These are phyloP conservation scores for Platismatia glauca DNA, from an alignment of 495 filamentous ascomycete species.

Conservation along the genomic window DNA sequence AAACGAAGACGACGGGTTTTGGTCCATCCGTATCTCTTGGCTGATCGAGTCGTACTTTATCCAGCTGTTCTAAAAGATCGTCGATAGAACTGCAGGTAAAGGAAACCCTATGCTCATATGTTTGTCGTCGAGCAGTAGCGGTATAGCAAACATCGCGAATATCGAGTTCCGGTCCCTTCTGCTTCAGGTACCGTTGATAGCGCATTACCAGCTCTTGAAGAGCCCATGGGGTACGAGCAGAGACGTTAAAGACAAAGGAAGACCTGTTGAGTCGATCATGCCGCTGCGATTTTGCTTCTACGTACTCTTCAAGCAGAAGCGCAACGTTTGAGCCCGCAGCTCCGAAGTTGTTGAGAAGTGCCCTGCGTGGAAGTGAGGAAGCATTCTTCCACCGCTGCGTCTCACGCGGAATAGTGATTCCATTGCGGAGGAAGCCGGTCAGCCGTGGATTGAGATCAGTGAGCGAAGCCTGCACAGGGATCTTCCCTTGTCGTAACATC, in stretches of 20 bases:
- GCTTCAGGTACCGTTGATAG: conserved; percentile 3
- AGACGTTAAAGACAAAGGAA: conserved; percentile 10
- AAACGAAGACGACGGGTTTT: conserved; percentile 17
- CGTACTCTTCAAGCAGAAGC: conserved; percentile 28
- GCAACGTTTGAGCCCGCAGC: conserved; percentile 32
- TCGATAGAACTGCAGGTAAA: conserved; percentile 1
- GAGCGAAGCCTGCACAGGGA: conserved; percentile 35
- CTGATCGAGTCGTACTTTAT: no score
- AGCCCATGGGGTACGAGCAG: conserved; percentile 17
- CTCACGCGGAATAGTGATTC: conserved; percentile 28
- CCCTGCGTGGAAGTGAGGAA: conserved; percentile 14
- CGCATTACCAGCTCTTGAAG: neutral
- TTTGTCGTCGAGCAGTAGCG: conserved; percentile 17
- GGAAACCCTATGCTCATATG: conserved; percentile 15
- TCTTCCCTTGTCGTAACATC: conserved; percentile 27
- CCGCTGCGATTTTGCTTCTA: neutral
- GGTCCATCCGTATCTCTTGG: no score
- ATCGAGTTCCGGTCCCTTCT: neutral
- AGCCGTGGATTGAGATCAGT: conserved; percentile 32
- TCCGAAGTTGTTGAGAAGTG: conserved; percentile 33
- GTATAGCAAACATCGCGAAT: conserved; percentile 23
- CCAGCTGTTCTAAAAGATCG: conserved; percentile 3
- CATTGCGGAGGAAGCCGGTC: conserved; percentile 21
- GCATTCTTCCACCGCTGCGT: no score
- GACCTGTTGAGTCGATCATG: neutral